Base-by-base conservation (phyloP, 176 grass and related monocot species). In the Lolium rigidum region DNA sequence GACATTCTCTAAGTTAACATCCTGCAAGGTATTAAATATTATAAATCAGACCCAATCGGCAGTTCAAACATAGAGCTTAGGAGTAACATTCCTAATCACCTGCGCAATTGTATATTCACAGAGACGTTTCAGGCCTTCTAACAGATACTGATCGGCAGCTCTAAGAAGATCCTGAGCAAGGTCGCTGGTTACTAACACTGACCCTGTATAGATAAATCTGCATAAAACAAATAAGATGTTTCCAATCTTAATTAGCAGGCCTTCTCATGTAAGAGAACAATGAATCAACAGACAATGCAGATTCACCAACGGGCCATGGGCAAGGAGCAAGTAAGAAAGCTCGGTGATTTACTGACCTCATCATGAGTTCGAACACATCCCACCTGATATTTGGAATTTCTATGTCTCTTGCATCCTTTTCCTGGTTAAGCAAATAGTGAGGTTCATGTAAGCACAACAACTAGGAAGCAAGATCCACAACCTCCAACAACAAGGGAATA, bases 361-460 rank as follows among this genome's bases (percentile, higher is more conserved):
- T 99, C 97, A 99, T 99, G 63, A 97, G 83, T 86, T 97, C 94
- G 70, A 99, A 99, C 60, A 99, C 87, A 1, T 94, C 90, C 94
- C 94, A 97, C 88, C 87, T 91, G 80, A 99, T 94, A 78, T 99
- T 97, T 62, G 97, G 97, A 83, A 99, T 99, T 92, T 99, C 97
- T 84, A 99, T 99, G 83, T 99, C 97, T 87, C 92, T 97, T 78
- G 97, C 92, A 84, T 99, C 97, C 88, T 97, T 99, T 90, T 99
- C 97, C 97, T 99, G 83, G 20, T 80, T 67, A 84, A 88, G 84
- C 63, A 81, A 85, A 35, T 44, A 77, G 61, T 55, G 73, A 81
- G 12, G 51, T 59, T 60, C 44, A 54, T 88, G 48, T 47, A 82
- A 38, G 14, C 15, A 74, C 37, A 59, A 56, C 57, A 64, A 20